These are phyloP conservation scores for Penicillium italicum DNA, from an alignment of 2,329 filamentous ascomycete species.

Conservation along the genomic window DNA sequence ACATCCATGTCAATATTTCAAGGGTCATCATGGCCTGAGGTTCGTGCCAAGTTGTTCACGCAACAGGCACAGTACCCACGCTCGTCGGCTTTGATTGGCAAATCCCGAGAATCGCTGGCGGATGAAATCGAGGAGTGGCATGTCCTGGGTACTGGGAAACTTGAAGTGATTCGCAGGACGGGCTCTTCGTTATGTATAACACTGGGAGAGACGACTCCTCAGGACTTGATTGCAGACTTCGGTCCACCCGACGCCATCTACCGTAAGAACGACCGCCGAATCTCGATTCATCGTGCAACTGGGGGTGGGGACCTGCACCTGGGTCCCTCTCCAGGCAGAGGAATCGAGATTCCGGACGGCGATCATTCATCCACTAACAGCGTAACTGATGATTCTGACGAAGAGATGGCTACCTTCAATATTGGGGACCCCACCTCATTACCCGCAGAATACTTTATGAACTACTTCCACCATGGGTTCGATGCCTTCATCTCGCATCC, in stretches of 20 bases:
- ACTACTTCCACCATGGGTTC: slow-evolving; percentile 95
- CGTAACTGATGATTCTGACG: slow-evolving; percentile 64
- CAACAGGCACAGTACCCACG: slow-evolving; percentile 70
- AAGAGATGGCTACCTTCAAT: slow-evolving; percentile 53
- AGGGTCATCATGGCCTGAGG: slow-evolving; percentile 86
- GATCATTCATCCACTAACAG: slow-evolving; percentile 72
- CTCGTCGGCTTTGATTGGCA: slow-evolving; percentile 63
- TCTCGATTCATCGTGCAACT: slow-evolving; percentile 67
- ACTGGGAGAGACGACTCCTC: slow-evolving; percentile 82
- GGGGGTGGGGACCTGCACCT: slow-evolving; percentile 33
- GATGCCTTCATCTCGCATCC: slow-evolving; percentile 86
- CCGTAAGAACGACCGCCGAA: slow-evolving; percentile 80
- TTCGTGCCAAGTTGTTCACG: slow-evolving; percentile 71
- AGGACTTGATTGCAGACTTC: slow-evolving; percentile 85
- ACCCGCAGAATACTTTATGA: slow-evolving; percentile 74
- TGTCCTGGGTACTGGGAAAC: slow-evolving; percentile 70
- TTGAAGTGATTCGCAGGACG: slow-evolving; percentile 74
- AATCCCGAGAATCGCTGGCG: slow-evolving; percentile 73
- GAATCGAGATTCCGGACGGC: slow-evolving; percentile 57
- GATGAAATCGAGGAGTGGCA: slow-evolving; percentile 82
- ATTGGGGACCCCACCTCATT: slow-evolving; percentile 57
- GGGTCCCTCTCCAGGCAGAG: slow-evolving; percentile 35
- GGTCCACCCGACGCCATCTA: slow-evolving; percentile 94
- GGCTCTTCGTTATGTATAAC: slow-evolving; percentile 65
- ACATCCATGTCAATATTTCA: slow-evolving; percentile 87